Percentiles rank a stretch among this genome's conserved stretches.
Evolutionary conservation across 2,329 filamentous ascomycete genomes (phyloP).

Genomic region (Xylariaceae sp.): DNA sequence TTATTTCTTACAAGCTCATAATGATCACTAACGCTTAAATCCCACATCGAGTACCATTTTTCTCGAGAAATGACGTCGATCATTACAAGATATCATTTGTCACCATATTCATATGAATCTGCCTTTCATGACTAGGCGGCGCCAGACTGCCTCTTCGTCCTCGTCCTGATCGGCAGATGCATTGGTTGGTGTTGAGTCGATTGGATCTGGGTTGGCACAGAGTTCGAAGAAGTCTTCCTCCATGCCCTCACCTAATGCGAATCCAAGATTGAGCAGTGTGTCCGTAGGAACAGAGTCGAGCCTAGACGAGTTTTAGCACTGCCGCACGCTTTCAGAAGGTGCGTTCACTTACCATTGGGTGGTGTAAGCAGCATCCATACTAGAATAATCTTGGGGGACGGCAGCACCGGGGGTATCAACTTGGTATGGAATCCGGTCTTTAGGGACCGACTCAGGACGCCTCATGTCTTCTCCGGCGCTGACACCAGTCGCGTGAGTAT

Average conservation of each 20-base stretch:
- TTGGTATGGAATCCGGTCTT: slow-evolving; percentile 13
- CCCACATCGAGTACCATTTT: too few relatives aligned
- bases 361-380: slow-evolving; percentile 22
- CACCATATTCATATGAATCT: slow-evolving; percentile 25
- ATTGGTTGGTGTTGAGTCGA: slow-evolving; percentile 24
- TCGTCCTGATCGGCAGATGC: slow-evolving; percentile 26
- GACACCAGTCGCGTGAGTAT: slow-evolving; percentile 10
- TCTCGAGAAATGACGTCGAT: too few relatives aligned
- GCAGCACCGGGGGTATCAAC: slow-evolving; percentile 1
- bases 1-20: too few relatives aligned
- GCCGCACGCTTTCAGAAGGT: not conserved
- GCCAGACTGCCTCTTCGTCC: slow-evolving; percentile 33
- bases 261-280: slow-evolving; percentile 32
- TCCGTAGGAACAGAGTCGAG: slow-evolving; percentile 30
- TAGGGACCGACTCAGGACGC: slow-evolving; percentile 8
- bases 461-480: slow-evolving; percentile 15
- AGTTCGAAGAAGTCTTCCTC: slow-evolving; percentile 31
- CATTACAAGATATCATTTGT: not conserved
- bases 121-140: slow-evolving; percentile 31
- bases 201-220: slow-evolving; percentile 32
- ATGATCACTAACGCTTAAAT: too few relatives aligned
- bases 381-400: slow-evolving; percentile 7
- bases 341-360: slow-evolving; percentile 27
- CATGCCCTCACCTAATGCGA: slow-evolving; percentile 31
- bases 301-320: slow-evolving; percentile 20